Conservation (phyloP, 2,329 filamentous ascomycete genomes). For the Talaromyces sp. region DNA sequence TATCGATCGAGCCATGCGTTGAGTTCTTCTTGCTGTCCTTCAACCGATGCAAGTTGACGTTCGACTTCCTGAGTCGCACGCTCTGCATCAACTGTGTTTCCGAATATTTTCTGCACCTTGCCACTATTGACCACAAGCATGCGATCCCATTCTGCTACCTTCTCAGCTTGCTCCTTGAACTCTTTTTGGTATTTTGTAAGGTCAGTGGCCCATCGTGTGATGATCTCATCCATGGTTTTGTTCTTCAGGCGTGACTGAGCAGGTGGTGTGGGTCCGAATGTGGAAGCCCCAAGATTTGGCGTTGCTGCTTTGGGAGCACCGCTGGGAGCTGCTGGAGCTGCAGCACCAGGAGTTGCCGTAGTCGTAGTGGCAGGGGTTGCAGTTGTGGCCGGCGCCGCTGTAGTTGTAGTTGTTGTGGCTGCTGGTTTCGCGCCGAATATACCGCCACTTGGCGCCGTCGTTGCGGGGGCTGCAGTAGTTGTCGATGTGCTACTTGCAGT, state of each 20-base stretch:
- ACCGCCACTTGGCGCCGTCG: slow-evolving; percentile 20
- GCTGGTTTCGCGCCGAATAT: slow-evolving; percentile 17
- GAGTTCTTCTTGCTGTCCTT: slow-evolving; percentile 89
- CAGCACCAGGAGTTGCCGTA: slow-evolving; percentile 28
- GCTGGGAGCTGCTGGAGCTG: slow-evolving; percentile 26
- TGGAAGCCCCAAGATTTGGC: slow-evolving; percentile 64
- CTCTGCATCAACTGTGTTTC: slow-evolving; percentile 89
- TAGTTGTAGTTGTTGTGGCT: slow-evolving; percentile 21
- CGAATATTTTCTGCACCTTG: slow-evolving; percentile 90
- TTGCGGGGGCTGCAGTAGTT: slow-evolving; percentile 18
- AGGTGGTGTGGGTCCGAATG: slow-evolving; percentile 74
- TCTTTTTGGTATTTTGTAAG: slow-evolving; percentile 95
- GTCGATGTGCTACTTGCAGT: slow-evolving; percentile 26
- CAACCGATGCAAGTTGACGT: slow-evolving; percentile 81
- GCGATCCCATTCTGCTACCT: slow-evolving; percentile 87
- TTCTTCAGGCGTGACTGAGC: slow-evolving; percentile 86
- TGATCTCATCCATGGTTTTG: slow-evolving; percentile 98
- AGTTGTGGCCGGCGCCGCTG: slow-evolving; percentile 26
- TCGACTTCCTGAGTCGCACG: slow-evolving; percentile 91
- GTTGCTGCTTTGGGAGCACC: slow-evolving; percentile 31
- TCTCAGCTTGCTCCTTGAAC: slow-evolving; percentile 84
- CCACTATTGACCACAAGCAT: slow-evolving; percentile 89
- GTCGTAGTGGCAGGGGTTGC: slow-evolving; percentile 30
- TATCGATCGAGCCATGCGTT: slow-evolving; percentile 85
- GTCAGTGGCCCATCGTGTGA: slow-evolving; percentile 93